A percentile compares a stretch with the other conserved stretches of the same genome.
Conservation (phyloP, 495 filamentous ascomycete species). For the Halenospora varia region DNA sequence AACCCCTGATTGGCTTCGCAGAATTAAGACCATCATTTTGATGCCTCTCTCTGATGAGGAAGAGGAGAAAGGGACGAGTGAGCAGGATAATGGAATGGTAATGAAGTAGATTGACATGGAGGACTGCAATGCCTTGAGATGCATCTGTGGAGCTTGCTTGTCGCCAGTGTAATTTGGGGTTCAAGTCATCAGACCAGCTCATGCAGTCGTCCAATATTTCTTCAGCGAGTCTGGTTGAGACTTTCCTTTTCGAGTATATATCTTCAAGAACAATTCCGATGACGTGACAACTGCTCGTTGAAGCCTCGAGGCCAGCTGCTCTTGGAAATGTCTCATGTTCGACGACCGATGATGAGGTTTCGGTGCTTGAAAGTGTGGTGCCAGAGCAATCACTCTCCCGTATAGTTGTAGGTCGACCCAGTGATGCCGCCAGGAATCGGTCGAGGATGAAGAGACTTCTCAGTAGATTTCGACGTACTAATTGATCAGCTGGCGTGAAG, state of each 20-base stretch:
- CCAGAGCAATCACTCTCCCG: slow-evolving; percentile 58
- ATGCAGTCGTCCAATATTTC: slow-evolving; percentile 56
- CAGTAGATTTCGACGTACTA: slow-evolving; percentile 51
- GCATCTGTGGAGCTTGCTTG: slow-evolving; percentile 42
- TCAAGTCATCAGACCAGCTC: slow-evolving; percentile 43
- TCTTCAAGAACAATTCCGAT: slow-evolving; percentile 64
- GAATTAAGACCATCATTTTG: no score
- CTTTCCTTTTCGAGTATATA: slow-evolving; percentile 65
- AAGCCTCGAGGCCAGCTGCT: slow-evolving; percentile 43
- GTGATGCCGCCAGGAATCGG: slow-evolving; percentile 52
- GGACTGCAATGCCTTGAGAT: slow-evolving; percentile 48
- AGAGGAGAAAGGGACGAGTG: slow-evolving; percentile 61
- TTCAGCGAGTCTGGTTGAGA: slow-evolving; percentile 62
- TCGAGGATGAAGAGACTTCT: slow-evolving; percentile 58
- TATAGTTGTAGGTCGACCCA: slow-evolving; percentile 58
- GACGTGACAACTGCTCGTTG: slow-evolving; percentile 54
- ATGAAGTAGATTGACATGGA: slow-evolving; percentile 66
- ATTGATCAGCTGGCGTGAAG: slow-evolving; percentile 40
- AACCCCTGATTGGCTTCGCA: no score
- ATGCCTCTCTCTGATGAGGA: slow-evolving; percentile 27
- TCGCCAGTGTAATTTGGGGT: slow-evolving; percentile 41
- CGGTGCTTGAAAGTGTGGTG: slow-evolving; percentile 32
- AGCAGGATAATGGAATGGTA: slow-evolving; percentile 43
- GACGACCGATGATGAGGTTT: slow-evolving; percentile 29
- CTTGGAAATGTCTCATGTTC: slow-evolving; percentile 29